Base-by-base conservation (phyloP, 768 basidiomycete genomes). In the Macrocybe gigantea region DNA sequence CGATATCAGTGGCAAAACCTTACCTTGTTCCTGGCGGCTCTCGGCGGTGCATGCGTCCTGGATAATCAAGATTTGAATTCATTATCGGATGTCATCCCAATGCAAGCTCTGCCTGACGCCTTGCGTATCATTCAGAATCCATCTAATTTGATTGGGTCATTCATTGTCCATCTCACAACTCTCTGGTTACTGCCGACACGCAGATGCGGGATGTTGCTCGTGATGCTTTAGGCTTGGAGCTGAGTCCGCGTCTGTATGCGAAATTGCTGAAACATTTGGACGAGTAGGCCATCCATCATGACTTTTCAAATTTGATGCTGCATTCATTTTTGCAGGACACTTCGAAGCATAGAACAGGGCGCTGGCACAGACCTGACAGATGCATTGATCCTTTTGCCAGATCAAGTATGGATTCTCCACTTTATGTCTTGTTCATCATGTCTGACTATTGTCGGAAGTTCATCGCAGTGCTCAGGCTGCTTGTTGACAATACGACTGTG, bases 1-100 rank as follows among this genome's bases (percentile, higher is more conserved):
- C 77, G 82, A 37, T 77, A 73, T 34, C 86, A 91, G 54, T 96
- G 93, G 92, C 84, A 88, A 56, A 91, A 93, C 59, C 67, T 91
- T 9, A 83, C 87, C 0, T 66, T 91, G 15, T 89, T 86, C 64
- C 69, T 94, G 35, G 80, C 88, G 3, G 78, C 87, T 0, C 74
- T 83, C n/a, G 82, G 83, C 34, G 85, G 85, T 5, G 69, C 78
- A 5, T 85, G 85, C 51, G 66, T 80, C 13, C 67, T 71, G 36
- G 79, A 85, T 11, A 67, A 71, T 38, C 71, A 75, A 32, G 70
- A 81, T 37, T 63, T 74, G 33, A 63, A 66, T n/a, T 69, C 73
- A 15, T 65, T 89, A 15, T 66, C 74, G 12, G 57, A 70, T 6
- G 67, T 82, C 34, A 74, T 89, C 45, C 79, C 85, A 0, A 50